Evolutionary conservation across 441 rosid species (phyloP), one percentile per base, ranked within the genome.

Genomic region (Brassica balearica): DNA sequence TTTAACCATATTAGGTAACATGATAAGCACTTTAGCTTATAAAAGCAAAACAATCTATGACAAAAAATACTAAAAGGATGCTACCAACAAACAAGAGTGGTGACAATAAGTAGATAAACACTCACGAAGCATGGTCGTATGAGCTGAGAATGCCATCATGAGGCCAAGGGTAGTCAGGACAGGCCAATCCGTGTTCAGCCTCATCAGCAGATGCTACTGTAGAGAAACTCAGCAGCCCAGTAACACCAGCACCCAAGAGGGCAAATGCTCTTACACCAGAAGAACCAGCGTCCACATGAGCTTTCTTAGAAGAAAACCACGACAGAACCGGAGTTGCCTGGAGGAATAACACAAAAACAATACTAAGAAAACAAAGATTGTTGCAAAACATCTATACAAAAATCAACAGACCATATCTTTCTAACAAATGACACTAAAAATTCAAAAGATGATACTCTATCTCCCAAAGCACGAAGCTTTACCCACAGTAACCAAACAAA

Each of bases 41-140:
- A 15, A 55, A 71, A 20, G 11, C 6, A 25, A 68, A 63, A 61
- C 20, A 6, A 59, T 22, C 38, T 14, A 5, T 1, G 9, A 32
- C 3, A 17, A 19, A 25, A 25, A 12, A 32, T 62, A 65, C 36
- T 72, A 65, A 1, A 67, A 34, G 5, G 4, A 56, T 46, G 53
- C 71, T 43, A 3, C 32, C 25, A 22, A 22, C 25, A 22, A 22
- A 22, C 25, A 22, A 71, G 17, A 53, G 2, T 38, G 59, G 38
- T 20, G 20, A 29, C 0, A 36, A 34, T 51, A 34, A 7, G 25
- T 29, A 62, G 34, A 63, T 43, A 59, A 67, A 59, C 29, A 87
- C 98, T 95, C 82, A 97, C 99, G 98, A 95, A 61, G 99, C 93
- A 87, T 97, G 99, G 82, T 97, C 99, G 67, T 97, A 97, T 67